These are phyloP conservation scores for Termitomyces sp. DNA, from an alignment of 1,284 basidiomycete species.

Conservation along the genomic window DNA sequence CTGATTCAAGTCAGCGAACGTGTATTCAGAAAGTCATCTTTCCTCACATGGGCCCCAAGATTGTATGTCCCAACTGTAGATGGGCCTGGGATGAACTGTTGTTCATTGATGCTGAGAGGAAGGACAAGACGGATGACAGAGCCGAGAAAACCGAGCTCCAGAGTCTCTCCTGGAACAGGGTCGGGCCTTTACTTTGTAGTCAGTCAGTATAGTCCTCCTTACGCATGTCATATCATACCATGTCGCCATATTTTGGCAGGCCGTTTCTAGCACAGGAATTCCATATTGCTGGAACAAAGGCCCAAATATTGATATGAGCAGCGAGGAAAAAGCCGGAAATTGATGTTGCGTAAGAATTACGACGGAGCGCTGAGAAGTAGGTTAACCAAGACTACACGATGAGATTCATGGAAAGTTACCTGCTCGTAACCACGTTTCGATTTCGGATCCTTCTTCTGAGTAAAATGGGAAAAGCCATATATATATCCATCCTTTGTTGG, in stretches of 20 bases:
- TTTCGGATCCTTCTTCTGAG: conserved; percentile 62
- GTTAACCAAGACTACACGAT: neutral
- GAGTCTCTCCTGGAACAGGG: conserved; percentile 55
- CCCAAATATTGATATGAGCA: conserved; percentile 67
- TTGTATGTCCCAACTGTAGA: conserved; percentile 45
- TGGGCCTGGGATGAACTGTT: conserved; percentile 59
- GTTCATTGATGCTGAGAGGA: conserved; percentile 65
- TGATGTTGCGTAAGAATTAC: conserved; percentile 83
- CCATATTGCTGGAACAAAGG: conserved; percentile 75
- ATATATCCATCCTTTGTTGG: conserved; percentile 60
- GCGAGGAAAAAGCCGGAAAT: conserved; percentile 79
- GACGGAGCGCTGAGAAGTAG: conserved; percentile 62
- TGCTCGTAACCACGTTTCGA: conserved; percentile 86
- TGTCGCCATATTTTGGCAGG: conserved; percentile 79
- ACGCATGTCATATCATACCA: conserved; percentile 54
- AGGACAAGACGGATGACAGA: conserved; percentile 69
- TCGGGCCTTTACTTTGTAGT: conserved; percentile 62
- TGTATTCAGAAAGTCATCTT: neutral
- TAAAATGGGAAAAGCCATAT: conserved; percentile 83
- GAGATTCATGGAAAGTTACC: conserved; percentile 36
- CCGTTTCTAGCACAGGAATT: conserved; percentile 77
- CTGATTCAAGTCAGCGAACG: conserved; percentile 34
- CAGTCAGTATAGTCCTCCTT: conserved; percentile 16
- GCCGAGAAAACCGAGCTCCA: conserved; percentile 81
- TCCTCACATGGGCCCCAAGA: conserved; percentile 41